Evolutionary conservation across 306 rosid genomes (phyloP), one percentile per base, ranked within the genome.

Genomic region (Inga laurina): DNA sequence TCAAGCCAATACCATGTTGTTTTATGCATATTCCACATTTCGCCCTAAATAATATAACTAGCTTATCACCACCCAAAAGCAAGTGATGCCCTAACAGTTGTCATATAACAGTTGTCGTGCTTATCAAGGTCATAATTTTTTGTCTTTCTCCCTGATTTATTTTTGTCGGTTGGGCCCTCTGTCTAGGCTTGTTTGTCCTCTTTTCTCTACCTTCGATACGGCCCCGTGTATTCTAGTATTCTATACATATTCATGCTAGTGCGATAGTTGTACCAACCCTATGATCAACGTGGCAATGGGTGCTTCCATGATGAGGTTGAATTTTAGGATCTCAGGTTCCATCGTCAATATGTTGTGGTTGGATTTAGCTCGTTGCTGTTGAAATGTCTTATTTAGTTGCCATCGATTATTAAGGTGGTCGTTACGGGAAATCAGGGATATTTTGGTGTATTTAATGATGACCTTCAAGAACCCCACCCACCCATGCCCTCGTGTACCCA

Each of bases 41-140:
- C n/a, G 22, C 54, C 65, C 39, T 79, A 51, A 11, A 11, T n/a
- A 35, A 35, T 61, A 67, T 39, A 24, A 77, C 64, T 46, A 69
- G 57, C 35, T 57, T 32, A 46, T 57, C 64, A 48, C 44, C n/a
- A 24, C 24, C 45, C 61, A 16, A 19, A 62, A 37, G 59, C 88
- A 81, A 72, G 89, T 83, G 88, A 86, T 81, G n/a, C 70, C 64
- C 88, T 85, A 82, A 76, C 65, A n/a, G n/a, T n/a, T n/a, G n/a
- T n/a, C n/a, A 39, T 52, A 27, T 27, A 27, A 48, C 24, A 59
- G 49, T 75, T 46, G 74, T 71, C 75, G 59, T 62, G 57, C 89
- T 78, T 61, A 37, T 76, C 81, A 76, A 65, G 70, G 65, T 49
- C 83, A 48, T 46, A 46, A 62, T 37, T 37, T 37, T 37, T 37